phyloP scores from a whole-genome alignment of 306 rosid genomes.

The Casuarina glauca region DNA sequence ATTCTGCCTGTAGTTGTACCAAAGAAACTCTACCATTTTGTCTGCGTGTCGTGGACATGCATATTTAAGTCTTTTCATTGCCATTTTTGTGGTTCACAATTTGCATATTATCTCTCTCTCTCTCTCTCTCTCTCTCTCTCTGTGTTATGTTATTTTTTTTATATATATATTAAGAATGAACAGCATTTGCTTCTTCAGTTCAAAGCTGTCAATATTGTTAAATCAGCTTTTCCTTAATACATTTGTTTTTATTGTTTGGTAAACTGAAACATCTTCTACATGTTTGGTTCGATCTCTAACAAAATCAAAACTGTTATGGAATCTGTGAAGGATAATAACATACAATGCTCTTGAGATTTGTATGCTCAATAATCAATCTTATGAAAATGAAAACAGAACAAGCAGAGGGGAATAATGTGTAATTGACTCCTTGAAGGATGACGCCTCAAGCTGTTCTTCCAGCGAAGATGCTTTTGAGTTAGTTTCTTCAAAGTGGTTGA shows the following conservation, averaged over 20 bases:
- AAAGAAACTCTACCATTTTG: background rate
- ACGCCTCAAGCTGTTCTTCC: too few relatives aligned
- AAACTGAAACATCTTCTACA: too few relatives aligned
- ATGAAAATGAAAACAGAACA: conserved; percentile 73
- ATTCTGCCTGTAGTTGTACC: background rate
- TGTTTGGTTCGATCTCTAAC: too few relatives aligned
- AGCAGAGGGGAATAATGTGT: conserved; percentile 79
- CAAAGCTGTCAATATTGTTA: background rate
- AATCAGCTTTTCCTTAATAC: too few relatives aligned
- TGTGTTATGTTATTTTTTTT: background rate
- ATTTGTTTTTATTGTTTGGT: too few relatives aligned
- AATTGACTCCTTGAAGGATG: conserved; percentile 37
- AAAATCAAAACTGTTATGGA: too few relatives aligned
- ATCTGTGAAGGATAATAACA: too few relatives aligned
- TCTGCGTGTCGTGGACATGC: background rate
- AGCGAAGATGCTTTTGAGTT: conserved; percentile 82
- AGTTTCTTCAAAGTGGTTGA: conserved; percentile 76
- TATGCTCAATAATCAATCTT: background rate
- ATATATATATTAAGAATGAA: background rate
- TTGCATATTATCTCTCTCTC: background rate
- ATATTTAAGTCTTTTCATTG: background rate
- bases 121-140: background rate
- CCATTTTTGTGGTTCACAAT: background rate
- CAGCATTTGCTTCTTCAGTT: too few relatives aligned
- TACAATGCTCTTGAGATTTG: too few relatives aligned